Conservation (phyloP, 805 yeast species). For the Wickerhamiella vanderwaltii region DNA sequence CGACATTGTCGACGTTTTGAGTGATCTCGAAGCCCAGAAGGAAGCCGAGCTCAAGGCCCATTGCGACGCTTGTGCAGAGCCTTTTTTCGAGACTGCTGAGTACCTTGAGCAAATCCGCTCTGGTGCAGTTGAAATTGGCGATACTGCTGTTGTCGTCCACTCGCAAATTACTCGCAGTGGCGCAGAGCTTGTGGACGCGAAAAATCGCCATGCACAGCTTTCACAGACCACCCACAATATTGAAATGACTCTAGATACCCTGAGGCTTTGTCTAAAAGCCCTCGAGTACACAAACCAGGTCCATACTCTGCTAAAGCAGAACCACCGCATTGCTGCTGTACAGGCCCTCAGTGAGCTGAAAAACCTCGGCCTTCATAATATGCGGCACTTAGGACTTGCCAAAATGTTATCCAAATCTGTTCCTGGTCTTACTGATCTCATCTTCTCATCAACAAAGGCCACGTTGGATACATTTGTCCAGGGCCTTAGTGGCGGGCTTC, state of each 20-base stretch:
- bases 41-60: constrained; percentile 51
- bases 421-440: constrained; percentile 60
- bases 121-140: constrained; percentile 43
- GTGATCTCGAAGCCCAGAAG: constrained; percentile 43
- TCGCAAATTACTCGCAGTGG: constrained; percentile 53
- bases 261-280: constrained; percentile 64
- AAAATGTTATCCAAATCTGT: constrained; percentile 60
- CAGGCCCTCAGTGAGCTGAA: constrained; percentile 68
- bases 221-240: constrained; percentile 40
- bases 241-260: constrained; percentile 54
- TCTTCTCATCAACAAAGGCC: constrained; percentile 56
- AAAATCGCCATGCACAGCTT: constrained; percentile 14
- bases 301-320: constrained; percentile 62
- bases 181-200: constrained; percentile 41
- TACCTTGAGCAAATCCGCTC: constrained; percentile 50
- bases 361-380: constrained; percentile 52
- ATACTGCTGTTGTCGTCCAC: constrained; percentile 46
- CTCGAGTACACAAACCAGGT: constrained; percentile 77
- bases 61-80: constrained; percentile 50
- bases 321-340: constrained; percentile 74
- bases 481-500: constrained; percentile 26
- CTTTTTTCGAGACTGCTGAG: constrained; percentile 38
- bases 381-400: constrained; percentile 60
- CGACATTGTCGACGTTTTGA: constrained; percentile 43
- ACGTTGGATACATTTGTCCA: constrained; percentile 49